These are phyloP conservation scores for Penicillium sp. DNA, from an alignment of 2,329 filamentous ascomycete species.

Conservation along the genomic window DNA sequence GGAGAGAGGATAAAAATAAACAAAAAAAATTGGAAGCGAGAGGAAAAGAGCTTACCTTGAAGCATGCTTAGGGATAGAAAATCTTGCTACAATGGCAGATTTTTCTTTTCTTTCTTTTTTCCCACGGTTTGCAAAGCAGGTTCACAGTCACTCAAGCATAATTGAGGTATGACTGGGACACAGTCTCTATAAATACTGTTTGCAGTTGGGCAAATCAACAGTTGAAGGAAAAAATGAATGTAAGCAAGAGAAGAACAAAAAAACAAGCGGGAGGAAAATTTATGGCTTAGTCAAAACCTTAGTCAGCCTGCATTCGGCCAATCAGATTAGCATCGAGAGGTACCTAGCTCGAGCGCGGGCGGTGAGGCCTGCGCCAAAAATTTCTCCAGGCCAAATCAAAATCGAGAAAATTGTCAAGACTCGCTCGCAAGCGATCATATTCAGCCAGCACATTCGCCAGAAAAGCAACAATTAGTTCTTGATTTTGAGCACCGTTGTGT, in stretches of 20 bases:
- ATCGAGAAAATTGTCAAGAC: slow-evolving; percentile 1
- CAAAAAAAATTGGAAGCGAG: slow-evolving; percentile 17
- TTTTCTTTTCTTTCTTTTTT: background rate
- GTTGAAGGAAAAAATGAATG: background rate
- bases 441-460: background rate
- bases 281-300: slow-evolving; percentile 1
- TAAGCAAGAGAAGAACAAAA: background rate
- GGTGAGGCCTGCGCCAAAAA: slow-evolving; percentile 13
- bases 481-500: background rate
- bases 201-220: background rate
- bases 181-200: background rate
- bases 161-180: background rate
- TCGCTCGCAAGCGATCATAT: background rate
- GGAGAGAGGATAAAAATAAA: background rate
- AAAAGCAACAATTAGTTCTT: background rate
- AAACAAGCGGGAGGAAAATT: slow-evolving; percentile 17
- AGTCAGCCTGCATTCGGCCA: slow-evolving; percentile 3
- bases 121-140: background rate
- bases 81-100: slow-evolving; percentile 2
- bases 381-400: slow-evolving; percentile 14
- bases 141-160: background rate
- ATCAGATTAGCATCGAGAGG: background rate
- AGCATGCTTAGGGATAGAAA: background rate
- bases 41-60: slow-evolving; percentile 20
- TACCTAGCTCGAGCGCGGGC: slow-evolving; percentile 4